Base-by-base conservation (phyloP, 257 asterid genomes). In the Solanum habrochaites region DNA sequence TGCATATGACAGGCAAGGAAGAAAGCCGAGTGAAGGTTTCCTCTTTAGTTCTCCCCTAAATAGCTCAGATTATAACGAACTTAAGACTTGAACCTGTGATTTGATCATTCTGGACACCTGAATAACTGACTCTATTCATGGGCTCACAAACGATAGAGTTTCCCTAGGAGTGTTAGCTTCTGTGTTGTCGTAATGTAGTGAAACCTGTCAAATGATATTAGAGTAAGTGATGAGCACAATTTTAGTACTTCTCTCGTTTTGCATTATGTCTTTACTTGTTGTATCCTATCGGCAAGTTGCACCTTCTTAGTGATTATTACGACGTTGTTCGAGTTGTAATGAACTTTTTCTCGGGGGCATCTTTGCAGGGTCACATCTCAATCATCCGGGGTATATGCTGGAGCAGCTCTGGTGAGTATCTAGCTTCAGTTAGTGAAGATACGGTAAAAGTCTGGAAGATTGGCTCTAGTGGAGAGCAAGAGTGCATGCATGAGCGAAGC, bases 391-490 rank as follows among this genome's bases (percentile, higher is more conserved):
- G 88, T 84, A 77, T 91, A 27, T 89, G 93, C 90, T 91, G 93
- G 93, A 86, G 70, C 87, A 66, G 89, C 14, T 83, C 88, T 13
- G 93, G 93, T 29, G 91, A 89, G 85, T 85, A 77, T 67, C 60
- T 91, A 64, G 91, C 91, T 58, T 91, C 91, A 25, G 39, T 89
- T 85, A 91, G 91, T 40, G 90, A 89, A 85, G 93, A 91, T 82
- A 69, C 49, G 56, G 84, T 91, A 40, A 88, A 87, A 87, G 91
- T 91, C 49, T 91, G 93, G 91, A 89, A 87, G 69, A 32, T 91
- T 60, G 89, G 90, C 11, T 86, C 90, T 31, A 86, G 91, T 27
- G 89, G 88, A 60, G 78, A 75, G 86, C 81, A 85, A 32, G 58
- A 88, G 25, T 83, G 93, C 82, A 42, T 91, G 29, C 87, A 86